These are phyloP conservation scores for Murraya paniculata DNA, from an alignment of 345 rosid species.

Conservation along the genomic window DNA sequence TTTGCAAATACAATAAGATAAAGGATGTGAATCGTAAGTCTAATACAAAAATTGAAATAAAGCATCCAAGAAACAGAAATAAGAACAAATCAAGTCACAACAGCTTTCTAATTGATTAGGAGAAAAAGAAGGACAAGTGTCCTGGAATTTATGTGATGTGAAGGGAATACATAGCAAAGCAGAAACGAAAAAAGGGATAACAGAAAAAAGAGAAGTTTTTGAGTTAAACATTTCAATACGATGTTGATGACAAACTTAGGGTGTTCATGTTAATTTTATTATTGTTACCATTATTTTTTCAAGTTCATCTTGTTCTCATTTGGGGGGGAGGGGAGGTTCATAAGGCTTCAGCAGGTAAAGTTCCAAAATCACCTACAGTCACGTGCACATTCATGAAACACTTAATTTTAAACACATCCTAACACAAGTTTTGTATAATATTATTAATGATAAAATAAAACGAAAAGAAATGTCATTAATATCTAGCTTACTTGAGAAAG, in stretches of 20 bases:
- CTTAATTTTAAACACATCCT: too few relatives aligned
- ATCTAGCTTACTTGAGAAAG: constrained; percentile 53
- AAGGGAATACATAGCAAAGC: not conserved
- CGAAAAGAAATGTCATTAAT: not conserved
- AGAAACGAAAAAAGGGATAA: not conserved
- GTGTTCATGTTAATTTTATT: not conserved
- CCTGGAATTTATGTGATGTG: not conserved
- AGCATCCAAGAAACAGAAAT: not conserved
- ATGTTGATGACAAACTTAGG: not conserved
- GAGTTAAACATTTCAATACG: not conserved
- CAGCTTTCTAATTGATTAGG: not conserved
- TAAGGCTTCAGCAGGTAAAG: not conserved
- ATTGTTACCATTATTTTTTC: too few relatives aligned
- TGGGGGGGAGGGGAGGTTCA: not conserved
- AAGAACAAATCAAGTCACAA: not conserved
- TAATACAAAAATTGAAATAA: not conserved
- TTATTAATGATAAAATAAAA: not conserved
- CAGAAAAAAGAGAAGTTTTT: not conserved
- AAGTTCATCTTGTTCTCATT: not conserved
- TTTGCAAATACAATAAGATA: not conserved
- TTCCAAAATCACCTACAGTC: not conserved
- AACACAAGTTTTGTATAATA: not conserved
- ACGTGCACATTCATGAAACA: too few relatives aligned
- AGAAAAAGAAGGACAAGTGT: too few relatives aligned
- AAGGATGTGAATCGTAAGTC: not conserved